phyloP scores from a whole-genome alignment of 352 stramenopile species.

The Phytophthora palmivora region DNA sequence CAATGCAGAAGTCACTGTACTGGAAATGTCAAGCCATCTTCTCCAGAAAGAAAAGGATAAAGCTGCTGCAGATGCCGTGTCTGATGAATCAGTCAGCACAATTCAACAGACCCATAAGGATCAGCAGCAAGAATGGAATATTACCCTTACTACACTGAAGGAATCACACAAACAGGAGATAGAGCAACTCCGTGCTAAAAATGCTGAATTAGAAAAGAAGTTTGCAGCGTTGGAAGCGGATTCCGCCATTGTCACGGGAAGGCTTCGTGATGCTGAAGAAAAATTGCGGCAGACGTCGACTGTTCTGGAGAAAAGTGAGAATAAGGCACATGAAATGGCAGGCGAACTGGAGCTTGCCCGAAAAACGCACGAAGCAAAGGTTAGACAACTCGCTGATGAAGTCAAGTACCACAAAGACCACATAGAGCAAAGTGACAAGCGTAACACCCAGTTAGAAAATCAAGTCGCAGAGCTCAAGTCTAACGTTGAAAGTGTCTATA shows the following conservation, averaged over 20 bases:
- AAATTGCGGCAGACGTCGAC: conserved; percentile 15
- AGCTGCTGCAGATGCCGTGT: conserved; percentile 10
- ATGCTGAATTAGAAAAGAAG: conserved; percentile 23
- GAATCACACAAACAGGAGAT: conserved; percentile 27
- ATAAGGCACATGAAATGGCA: conserved; percentile 1
- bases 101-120: conserved; percentile 18
- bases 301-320: conserved; percentile 28
- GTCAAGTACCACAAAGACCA: conserved; percentile 43
- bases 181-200: conserved; percentile 19
- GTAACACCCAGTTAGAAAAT: conserved; percentile 46
- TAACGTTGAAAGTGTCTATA: conserved; percentile 53
- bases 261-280: conserved; percentile 26
- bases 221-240: conserved; percentile 22
- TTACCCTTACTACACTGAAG: conserved; percentile 18
- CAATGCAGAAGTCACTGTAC: conserved; percentile 36
- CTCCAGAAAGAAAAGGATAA: conserved; percentile 40
- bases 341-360: conserved; percentile 27
- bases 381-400: conserved; percentile 31
- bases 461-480: conserved; percentile 55
- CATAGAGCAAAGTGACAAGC: conserved; percentile 40
- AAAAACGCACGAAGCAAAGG: conserved; percentile 22
- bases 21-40: conserved; percentile 37
- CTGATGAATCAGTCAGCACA: conserved; percentile 6
- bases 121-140: conserved; percentile 25
- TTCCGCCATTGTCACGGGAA: not conserved